Conservation (phyloP, 2,329 filamentous ascomycete genomes). For the Neonectria magnoliae region DNA sequence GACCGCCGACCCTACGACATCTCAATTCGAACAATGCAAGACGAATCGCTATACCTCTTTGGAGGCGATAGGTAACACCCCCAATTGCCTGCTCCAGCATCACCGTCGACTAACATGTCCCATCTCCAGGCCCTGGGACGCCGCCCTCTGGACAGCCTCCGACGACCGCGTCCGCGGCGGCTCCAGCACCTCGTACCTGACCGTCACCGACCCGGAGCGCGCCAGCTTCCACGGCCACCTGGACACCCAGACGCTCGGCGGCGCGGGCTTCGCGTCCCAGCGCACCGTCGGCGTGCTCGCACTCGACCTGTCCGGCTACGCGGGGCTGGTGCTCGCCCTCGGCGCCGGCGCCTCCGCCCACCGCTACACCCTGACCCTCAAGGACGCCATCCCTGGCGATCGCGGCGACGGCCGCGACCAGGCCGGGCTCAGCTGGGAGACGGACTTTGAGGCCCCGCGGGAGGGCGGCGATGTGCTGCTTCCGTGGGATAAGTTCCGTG, state of each 20-base stretch:
- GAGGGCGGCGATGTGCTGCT: conserved; percentile 59
- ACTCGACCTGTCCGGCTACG: conserved; percentile 72
- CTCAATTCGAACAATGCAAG: conserved; percentile 24
- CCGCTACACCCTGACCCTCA: conserved; percentile 78
- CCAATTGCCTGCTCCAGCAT: background rate
- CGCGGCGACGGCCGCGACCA: conserved; percentile 76
- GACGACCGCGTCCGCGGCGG: conserved; percentile 85
- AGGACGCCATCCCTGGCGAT: conserved; percentile 70
- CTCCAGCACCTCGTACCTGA: conserved; percentile 66
- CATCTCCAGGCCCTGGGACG: conserved; percentile 63
- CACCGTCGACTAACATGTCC: background rate
- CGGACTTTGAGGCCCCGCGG: conserved; percentile 64
- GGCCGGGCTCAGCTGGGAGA: conserved; percentile 79
- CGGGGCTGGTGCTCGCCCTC: conserved; percentile 68
- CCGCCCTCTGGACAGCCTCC: conserved; percentile 71
- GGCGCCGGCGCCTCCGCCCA: conserved; percentile 65
- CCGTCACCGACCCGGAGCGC: conserved; percentile 43
- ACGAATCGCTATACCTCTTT: conserved; percentile 49
- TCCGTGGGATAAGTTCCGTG: conserved; percentile 71
- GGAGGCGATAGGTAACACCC: conserved; percentile 51
- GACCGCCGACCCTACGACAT: background rate
- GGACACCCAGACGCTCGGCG: conserved; percentile 79
- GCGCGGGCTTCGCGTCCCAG: conserved; percentile 85
- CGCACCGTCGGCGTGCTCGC: conserved; percentile 68
- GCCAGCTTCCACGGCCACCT: conserved; percentile 75